Evolutionary conservation across 768 basidiomycete genomes (phyloP), one percentile per base, ranked within the genome.

Genomic region (Russula sp.): DNA sequence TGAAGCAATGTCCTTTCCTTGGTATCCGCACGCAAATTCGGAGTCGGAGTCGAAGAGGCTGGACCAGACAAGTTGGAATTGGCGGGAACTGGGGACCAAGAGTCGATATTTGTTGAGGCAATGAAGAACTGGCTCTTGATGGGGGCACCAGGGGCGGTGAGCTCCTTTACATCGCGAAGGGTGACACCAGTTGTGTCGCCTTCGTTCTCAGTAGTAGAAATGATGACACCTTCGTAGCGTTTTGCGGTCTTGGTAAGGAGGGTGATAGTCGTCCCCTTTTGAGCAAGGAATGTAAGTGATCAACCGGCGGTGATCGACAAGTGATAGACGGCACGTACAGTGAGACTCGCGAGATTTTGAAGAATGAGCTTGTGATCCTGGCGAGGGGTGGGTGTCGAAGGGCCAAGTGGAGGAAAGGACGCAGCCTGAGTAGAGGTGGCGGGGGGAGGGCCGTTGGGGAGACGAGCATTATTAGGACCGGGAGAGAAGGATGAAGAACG

Each of bases 111-210:
- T 56, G 83, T 80, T 16, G 84, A 81, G 18, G 87, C 79, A 61
- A 93, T 78, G 72, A 90, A 89, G 43, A 86, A 65, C 10, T 76
- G 73, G 52, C 90, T 87, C 72, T 84, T 87, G 61, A 87, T 77
- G 32, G 90, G 83, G 1, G 81, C 80, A 47, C 82, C 85, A 8
- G 85, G 83, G 61, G 75, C 78, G 10, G 80, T 75, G 58, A 90
- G 73, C 66, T 92, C 90, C 74, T 84, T 87, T 70, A 81, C 87
- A 70, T 92, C 87, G 70, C 84, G 86, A 66, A 93, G 79, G 7
- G 85, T 84, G 50, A 91, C 82, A 45, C 90, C 90, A n/a, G 77
- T 74, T 38, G 82, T 84, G 71, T 89, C 87, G 41, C 86, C 84
- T 68, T 90, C 88, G 20, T 69, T 74, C 60, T 71, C 73, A 38